Conservation (phyloP, 2,329 filamentous ascomycete genomes). For the Apiospora arundinis region DNA sequence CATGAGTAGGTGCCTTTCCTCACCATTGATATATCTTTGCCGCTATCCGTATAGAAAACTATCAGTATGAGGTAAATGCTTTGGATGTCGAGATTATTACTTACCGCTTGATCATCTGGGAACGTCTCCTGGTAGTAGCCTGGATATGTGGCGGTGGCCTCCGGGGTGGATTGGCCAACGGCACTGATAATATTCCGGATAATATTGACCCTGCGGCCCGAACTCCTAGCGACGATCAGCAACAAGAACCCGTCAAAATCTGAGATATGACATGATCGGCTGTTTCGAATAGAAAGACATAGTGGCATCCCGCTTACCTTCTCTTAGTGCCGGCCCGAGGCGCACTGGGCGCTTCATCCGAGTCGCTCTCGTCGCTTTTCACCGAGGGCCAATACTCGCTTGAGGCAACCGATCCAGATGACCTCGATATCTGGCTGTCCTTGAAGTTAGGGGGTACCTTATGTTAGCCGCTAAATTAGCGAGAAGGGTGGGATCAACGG, state of each 20-base stretch:
- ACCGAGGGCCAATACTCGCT: constrained; percentile 2
- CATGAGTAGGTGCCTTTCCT: neutral
- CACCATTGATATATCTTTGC: constrained; percentile 15
- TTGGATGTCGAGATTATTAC: neutral
- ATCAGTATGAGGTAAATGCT: neutral
- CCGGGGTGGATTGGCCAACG: constrained; percentile 2
- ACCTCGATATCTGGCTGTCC: constrained; percentile 2
- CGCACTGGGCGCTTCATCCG: neutral
- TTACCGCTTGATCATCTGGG: constrained; percentile 2
- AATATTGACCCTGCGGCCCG: constrained; percentile 8
- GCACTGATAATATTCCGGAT: constrained; percentile 11
- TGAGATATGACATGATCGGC: neutral
- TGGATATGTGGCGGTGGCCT: neutral
- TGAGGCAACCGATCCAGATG: neutral
- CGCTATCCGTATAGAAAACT: neutral
- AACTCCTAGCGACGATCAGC: constrained; percentile 2
- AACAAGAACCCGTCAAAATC: neutral
- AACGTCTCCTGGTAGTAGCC: constrained; percentile 1
- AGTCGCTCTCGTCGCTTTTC: neutral
- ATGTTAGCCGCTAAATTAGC: neutral
- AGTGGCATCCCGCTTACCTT: neutral
- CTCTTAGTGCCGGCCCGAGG: neutral
- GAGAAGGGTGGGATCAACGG: neutral
- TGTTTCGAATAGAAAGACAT: neutral
- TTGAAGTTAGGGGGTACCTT: neutral